phyloP scores from a whole-genome alignment of 345 rosid species.

The Gossypium sturtianum region DNA sequence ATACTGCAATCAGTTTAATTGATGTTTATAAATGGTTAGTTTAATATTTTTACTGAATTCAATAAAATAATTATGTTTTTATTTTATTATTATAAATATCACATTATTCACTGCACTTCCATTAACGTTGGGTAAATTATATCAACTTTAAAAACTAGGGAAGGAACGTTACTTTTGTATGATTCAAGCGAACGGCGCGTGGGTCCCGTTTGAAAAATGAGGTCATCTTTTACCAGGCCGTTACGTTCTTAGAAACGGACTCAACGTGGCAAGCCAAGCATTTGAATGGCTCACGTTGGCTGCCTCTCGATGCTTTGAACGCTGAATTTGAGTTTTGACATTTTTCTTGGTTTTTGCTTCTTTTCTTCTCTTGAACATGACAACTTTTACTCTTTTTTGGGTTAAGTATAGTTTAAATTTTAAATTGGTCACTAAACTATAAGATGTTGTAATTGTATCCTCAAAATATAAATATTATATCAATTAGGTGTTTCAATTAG shows the following conservation, averaged over 20 bases:
- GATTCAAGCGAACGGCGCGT: conserved; percentile 44
- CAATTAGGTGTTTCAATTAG: too few relatives aligned
- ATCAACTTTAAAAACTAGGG: neutral
- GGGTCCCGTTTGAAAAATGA: conserved; percentile 36
- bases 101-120: too few relatives aligned
- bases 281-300: neutral
- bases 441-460: too few relatives aligned
- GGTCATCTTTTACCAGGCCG: conserved; percentile 38
- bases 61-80: too few relatives aligned
- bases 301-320: conserved; percentile 21
- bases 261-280: conserved; percentile 21
- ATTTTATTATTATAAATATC: too few relatives aligned
- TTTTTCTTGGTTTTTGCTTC: neutral
- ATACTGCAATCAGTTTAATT: too few relatives aligned
- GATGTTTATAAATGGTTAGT: too few relatives aligned
- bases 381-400: neutral
- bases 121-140: too few relatives aligned
- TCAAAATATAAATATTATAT: too few relatives aligned
- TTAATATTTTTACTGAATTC: too few relatives aligned
- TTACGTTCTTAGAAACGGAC: conserved; percentile 38
- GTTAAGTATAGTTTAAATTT: too few relatives aligned
- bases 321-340: conserved; percentile 24
- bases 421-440: too few relatives aligned
- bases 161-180: conserved; percentile 27
- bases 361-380: neutral